phyloP scores from a whole-genome alignment of 305 asterid species.

The Ajuga reptans region DNA sequence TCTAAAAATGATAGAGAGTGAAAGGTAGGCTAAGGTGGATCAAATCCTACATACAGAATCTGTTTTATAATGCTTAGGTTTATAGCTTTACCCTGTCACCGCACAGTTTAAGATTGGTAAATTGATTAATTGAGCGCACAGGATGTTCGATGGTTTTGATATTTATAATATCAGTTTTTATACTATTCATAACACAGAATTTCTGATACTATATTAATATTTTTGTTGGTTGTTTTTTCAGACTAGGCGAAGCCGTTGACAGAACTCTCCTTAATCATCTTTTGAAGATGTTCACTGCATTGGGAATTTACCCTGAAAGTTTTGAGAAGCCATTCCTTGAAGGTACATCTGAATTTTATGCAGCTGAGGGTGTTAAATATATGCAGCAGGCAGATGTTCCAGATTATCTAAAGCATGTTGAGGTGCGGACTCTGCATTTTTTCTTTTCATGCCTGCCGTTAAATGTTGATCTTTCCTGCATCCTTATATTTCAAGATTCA shows the following conservation, averaged over 20 bases:
- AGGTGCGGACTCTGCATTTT: slow-evolving; percentile 44
- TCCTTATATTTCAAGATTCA: neutral
- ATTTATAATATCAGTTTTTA: neutral
- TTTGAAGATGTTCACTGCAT: slow-evolving; percentile 93
- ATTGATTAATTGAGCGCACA: neutral
- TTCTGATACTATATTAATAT: neutral
- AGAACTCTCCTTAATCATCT: slow-evolving; percentile 95
- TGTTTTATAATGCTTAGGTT: neutral
- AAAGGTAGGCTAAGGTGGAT: slow-evolving; percentile 45
- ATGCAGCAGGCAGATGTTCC: slow-evolving; percentile 97
- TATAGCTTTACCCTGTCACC: slow-evolving; percentile 4
- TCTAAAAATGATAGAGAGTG: slow-evolving; percentile 83
- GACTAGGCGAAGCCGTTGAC: slow-evolving; percentile 87
- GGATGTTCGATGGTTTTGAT: neutral
- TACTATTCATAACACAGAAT: neutral
- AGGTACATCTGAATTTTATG: slow-evolving; percentile 89
- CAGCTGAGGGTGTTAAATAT: slow-evolving; percentile 88
- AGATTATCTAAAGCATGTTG: slow-evolving; percentile 85
- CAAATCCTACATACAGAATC: neutral
- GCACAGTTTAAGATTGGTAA: neutral
- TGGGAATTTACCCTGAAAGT: slow-evolving; percentile 88
- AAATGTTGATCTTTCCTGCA: neutral
- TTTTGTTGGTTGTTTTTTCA: slow-evolving; percentile 22
- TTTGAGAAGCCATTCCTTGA: slow-evolving; percentile 97
- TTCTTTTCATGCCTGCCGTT: neutral